Evolutionary conservation across 2,329 filamentous ascomycete species (phyloP).

Genomic region (Fusarium bulbicola): DNA sequence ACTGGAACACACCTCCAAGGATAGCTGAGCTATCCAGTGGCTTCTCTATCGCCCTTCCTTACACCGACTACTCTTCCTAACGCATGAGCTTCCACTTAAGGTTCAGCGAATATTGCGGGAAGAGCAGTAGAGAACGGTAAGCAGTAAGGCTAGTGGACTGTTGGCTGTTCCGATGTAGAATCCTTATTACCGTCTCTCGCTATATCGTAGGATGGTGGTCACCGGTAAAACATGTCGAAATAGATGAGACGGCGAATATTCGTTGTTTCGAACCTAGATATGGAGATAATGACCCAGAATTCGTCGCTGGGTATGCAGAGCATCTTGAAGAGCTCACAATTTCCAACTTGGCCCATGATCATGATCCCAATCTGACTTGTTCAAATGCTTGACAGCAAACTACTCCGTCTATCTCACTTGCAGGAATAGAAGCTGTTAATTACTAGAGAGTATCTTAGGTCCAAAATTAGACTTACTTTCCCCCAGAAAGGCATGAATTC

Average conservation of each 20-base stretch:
- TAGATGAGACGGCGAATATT: neutral
- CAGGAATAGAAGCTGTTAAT: neutral
- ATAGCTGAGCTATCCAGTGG: neutral
- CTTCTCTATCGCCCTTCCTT: neutral
- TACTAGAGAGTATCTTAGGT: neutral
- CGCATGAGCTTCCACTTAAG: neutral
- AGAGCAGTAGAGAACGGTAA: neutral
- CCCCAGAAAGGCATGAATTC: neutral
- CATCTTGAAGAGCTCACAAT: neutral
- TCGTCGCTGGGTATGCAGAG: neutral
- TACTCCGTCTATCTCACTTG: neutral
- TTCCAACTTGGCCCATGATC: neutral
- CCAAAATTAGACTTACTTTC: too few relatives aligned
- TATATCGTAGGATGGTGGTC: neutral
- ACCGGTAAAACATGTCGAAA: neutral
- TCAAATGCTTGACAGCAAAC: neutral
- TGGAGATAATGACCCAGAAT: neutral
- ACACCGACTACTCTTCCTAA: neutral
- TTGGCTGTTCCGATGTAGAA: neutral
- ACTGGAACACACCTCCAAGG: neutral
- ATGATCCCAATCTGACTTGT: neutral
- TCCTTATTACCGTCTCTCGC: neutral
- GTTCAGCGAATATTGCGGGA: neutral
- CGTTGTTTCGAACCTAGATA: rapidly evolving
- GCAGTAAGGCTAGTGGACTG: neutral